Evolutionary conservation across 371 early-diverging fungal species (phyloP).

Genomic region (Mucor lusitanicus): DNA sequence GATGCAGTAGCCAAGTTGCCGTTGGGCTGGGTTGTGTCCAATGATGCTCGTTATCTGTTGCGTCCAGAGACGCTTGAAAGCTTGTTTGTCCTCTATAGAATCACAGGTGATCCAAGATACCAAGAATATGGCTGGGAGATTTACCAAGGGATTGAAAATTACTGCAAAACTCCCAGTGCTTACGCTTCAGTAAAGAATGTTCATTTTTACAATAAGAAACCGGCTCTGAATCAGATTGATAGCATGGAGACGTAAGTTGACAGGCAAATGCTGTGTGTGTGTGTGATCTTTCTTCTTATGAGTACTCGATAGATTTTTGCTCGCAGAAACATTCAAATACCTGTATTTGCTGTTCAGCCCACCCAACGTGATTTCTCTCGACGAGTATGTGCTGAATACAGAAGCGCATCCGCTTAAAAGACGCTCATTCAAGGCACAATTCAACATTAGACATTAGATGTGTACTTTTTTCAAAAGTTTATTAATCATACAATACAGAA

Average conservation of each 20-base stretch:
- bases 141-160: slow-evolving; percentile 65
- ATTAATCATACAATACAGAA: not conserved
- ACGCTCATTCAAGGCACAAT: not conserved
- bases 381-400: slow-evolving; percentile 21
- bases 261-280: not conserved
- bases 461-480: not conserved
- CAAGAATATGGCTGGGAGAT: slow-evolving; percentile 67
- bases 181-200: slow-evolving; percentile 64
- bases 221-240: slow-evolving; percentile 35
- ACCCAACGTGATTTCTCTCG: slow-evolving; percentile 19
- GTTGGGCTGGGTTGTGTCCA: not conserved
- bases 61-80: slow-evolving; percentile 74
- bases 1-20: not conserved
- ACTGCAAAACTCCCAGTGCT: slow-evolving; percentile 55
- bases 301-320: slow-evolving; percentile 68
- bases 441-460: not conserved
- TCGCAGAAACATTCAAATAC: slow-evolving; percentile 50
- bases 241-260: slow-evolving; percentile 45
- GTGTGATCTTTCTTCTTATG: too few relatives aligned
- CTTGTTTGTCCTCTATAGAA: slow-evolving; percentile 68
- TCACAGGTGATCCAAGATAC: slow-evolving; percentile 70
- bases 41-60: slow-evolving; percentile 10
- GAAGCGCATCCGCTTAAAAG: slow-evolving; percentile 18
- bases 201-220: slow-evolving; percentile 20
- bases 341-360: slow-evolving; percentile 20